Conservation (phyloP, 208 protist genomes). For the Novymonas esmeraldas region DNA sequence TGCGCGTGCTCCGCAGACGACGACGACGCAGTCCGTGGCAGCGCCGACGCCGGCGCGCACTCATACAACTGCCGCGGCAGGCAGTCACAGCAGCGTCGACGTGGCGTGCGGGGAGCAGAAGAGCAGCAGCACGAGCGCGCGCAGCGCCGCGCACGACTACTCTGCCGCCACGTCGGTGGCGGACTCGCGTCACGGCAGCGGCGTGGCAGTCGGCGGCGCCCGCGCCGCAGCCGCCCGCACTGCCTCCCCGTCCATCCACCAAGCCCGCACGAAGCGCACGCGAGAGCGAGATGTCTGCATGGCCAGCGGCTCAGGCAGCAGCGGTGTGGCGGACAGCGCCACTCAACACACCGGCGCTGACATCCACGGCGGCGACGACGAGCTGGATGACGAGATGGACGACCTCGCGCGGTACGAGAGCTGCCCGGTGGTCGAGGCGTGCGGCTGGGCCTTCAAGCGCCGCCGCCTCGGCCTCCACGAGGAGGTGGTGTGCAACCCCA, state of each 20-base stretch:
- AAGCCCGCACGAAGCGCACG: constrained; percentile 14
- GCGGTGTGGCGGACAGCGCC: too few species aligned
- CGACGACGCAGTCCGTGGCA: too few species aligned
- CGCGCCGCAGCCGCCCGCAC: background rate
- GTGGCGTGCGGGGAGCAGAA: constrained; percentile 14
- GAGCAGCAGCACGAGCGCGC: constrained; percentile 23
- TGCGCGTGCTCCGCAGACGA: too few species aligned
- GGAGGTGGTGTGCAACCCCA: constrained; percentile 8
- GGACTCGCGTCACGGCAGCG: background rate
- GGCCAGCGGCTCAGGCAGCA: background rate
- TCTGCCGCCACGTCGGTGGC: too few species aligned
- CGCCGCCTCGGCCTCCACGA: constrained; percentile 8
- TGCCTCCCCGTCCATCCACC: background rate
- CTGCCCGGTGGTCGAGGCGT: background rate
- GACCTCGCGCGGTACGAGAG: background rate
- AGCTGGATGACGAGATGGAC: constrained; percentile 1
- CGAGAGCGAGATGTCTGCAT: constrained; percentile 9
- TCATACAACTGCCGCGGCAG: background rate
- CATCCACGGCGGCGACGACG: too few species aligned
- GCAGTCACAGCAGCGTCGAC: constrained; percentile 14
- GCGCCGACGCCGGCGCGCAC: background rate
- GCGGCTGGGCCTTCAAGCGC: constrained; percentile 19
- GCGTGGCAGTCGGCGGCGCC: background rate
- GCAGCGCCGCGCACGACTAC: constrained; percentile 19
- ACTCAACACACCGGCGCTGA: too few species aligned